Evolutionary conservation across 2,329 filamentous ascomycete species (phyloP), one percentile per base, ranked within the genome.

Genomic region (Chalaropsis ovoidea): DNA sequence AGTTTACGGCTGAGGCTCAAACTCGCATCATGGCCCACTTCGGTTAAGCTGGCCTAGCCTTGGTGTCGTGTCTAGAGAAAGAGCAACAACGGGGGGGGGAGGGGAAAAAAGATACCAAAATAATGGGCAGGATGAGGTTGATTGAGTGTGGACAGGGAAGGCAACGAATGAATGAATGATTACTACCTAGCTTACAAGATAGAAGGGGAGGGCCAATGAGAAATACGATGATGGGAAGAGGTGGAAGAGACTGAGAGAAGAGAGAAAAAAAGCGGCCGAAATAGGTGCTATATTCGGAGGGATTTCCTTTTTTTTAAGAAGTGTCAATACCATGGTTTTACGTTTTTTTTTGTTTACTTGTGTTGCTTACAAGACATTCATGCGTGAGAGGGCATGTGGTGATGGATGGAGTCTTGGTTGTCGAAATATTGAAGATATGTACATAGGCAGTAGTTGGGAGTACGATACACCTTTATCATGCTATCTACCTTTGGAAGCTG

Each of bases 11-110:
- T 1, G 89, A 95, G 70, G 87, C 89, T 68, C 92, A 96, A 76
- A 83, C 86, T 72, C 86, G 83, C 11, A 89, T 95, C 68, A 86
- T 87, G 75, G 84, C 83, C 69, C 90, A 87, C 78, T 95, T 96
- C 77, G 81, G 82, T 72, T 90, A 82, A 72, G 47, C 39, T 35
- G 47, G 19, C 7, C 15, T 24, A 19, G n/a, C 22, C 22, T 13
- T 43, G 24, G 27, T 17, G 39, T 60, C 11, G 22, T 35, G 31
- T 52, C 22, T 52, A 52, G 13, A 52, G 47, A 52, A 62, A 62
- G 43, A 42, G 41, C 39, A 24, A 24, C 47, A 66, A 61, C 62
- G 65, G 60, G 56, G 45, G 31, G 42, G 24, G n/a, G 49, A 56
- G n/a, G 64, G 24, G 61, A 27, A 63, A 58, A 39, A 43, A 24